phyloP scores from a whole-genome alignment of 176 grass and related monocot species.

The Themeda triandra region DNA sequence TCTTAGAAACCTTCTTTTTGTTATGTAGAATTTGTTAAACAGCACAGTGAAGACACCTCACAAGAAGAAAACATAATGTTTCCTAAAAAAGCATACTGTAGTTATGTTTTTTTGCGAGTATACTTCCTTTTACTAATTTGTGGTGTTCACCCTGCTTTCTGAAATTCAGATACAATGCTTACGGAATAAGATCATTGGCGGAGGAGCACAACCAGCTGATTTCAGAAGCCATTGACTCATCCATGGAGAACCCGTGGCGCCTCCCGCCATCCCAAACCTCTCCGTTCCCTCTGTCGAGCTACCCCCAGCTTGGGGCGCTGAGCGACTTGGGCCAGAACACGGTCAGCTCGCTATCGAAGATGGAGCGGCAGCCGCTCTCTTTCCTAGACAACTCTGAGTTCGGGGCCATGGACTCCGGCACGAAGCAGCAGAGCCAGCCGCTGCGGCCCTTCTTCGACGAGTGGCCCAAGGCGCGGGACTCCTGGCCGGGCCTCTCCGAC shows the following conservation, averaged over 20 bases:
- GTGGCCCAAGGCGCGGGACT: constrained; percentile 66
- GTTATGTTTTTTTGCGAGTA: background rate
- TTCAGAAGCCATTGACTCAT: constrained; percentile 49
- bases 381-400: constrained; percentile 32
- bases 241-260: constrained; percentile 51
- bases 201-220: constrained; percentile 65
- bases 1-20: background rate
- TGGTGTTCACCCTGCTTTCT: background rate
- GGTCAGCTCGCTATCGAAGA: constrained; percentile 30
- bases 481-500: constrained; percentile 50
- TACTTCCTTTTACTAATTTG: background rate
- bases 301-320: constrained; percentile 31
- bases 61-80: background rate
- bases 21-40: background rate
- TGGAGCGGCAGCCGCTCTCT: constrained; percentile 34
- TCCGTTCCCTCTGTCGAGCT: constrained; percentile 32
- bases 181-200: constrained; percentile 42
- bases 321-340: constrained; percentile 34
- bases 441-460: constrained; percentile 86
- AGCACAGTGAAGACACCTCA: background rate
- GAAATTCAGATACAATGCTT: constrained; percentile 35
- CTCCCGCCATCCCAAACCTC: constrained; percentile 31
- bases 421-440: constrained; percentile 44
- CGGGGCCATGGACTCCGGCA: constrained; percentile 2
- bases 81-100: too few relatives aligned